These are phyloP conservation scores for Starmera dryadoides DNA, from an alignment of 805 yeast species.

Conservation along the genomic window DNA sequence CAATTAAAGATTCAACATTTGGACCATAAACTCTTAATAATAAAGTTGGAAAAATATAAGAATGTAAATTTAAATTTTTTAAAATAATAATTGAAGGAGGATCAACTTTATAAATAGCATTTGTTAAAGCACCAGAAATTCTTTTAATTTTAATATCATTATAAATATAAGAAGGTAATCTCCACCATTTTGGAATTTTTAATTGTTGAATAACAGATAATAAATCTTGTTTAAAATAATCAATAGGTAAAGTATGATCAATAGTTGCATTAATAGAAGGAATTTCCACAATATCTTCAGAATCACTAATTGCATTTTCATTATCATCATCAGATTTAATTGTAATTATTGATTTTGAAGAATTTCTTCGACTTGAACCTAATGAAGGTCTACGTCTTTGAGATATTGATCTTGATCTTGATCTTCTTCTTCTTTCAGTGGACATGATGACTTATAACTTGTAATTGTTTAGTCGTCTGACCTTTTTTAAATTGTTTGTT, in stretches of 20 bases:
- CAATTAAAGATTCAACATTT: constrained; percentile 78
- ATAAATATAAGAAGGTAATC: constrained; percentile 26
- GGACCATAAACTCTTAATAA: constrained; percentile 83
- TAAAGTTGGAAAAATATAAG: constrained; percentile 46
- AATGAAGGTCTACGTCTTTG: constrained; percentile 11
- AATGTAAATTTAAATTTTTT: constrained; percentile 25
- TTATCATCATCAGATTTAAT: background rate
- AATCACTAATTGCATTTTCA: background rate
- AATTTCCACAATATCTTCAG: constrained; percentile 24
- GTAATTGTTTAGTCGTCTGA: too few species aligned
- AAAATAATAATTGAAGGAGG: constrained; percentile 35
- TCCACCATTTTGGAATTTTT: constrained; percentile 73
- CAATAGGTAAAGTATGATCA: constrained; percentile 75
- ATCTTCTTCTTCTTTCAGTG: constrained; percentile 4
- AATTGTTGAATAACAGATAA: constrained; percentile 55
- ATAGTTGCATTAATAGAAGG: constrained; percentile 50
- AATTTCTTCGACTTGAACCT: constrained; percentile 2
- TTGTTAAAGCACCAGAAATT: constrained; percentile 90
- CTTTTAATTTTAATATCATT: constrained; percentile 48
- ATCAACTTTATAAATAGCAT: constrained; percentile 74
- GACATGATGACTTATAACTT: background rate
- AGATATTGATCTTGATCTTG: constrained; percentile 10
- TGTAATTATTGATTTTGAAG: background rate
- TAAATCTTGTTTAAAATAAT: constrained; percentile 79
- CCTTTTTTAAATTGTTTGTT: too few species aligned